Base-by-base conservation (phyloP, 2,329 filamentous ascomycete species). In the Colletotrichum australisinense region DNA sequence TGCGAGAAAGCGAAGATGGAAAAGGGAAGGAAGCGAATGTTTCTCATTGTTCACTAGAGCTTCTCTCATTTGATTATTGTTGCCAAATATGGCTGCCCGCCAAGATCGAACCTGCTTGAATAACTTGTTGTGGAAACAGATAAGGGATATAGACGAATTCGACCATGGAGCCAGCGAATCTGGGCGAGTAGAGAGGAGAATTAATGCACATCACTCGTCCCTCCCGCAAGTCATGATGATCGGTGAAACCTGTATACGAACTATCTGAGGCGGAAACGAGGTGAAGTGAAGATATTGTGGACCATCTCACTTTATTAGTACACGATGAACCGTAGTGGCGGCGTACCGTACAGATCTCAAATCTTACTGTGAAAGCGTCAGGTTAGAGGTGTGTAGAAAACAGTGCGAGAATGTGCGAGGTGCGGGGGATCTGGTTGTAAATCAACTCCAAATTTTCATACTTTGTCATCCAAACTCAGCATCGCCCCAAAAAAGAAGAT, bases 361-460 rank as follows among this genome's bases (percentile, higher is more conserved):
- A 12, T 12, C 1, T 5, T 5, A 35, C 32, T 35, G 32, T 35
- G 32, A 2, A 0, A 35, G 0, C 1, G 32, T 5, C 7, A 35
- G 1, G 32, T 12, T 1, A 35, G 9, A 5, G 11, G 30, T 11
- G 30, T 2, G 16, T n/a, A 3, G 1, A 1, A 19, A 2, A 73
- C 70, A 70, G 67, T 73, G 56, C 46, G 55, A 14, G 60, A 1
- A 14, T n/a, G 6, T 35, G 1, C 22, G 16, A 26, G 38, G 53
- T 64, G 64, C 60, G 70, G 55, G 69, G 70, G 58, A 60, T 26
- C 38, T 73, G 67, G 59, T 73, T 73, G 66, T 56, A 73, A 73
- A 73, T 70, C 70, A 24, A 26, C 42, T 56, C 38, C 42, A 57
- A 57, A 64, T 73, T 73, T 72, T 70, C 70, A 49, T 8, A 38